Percentiles rank a stretch among this genome's conserved stretches.
These are phyloP conservation scores for Teratosphaeria pseudoeucalypti DNA, from an alignment of 2,329 filamentous ascomycete genomes.

Conservation along the genomic window DNA sequence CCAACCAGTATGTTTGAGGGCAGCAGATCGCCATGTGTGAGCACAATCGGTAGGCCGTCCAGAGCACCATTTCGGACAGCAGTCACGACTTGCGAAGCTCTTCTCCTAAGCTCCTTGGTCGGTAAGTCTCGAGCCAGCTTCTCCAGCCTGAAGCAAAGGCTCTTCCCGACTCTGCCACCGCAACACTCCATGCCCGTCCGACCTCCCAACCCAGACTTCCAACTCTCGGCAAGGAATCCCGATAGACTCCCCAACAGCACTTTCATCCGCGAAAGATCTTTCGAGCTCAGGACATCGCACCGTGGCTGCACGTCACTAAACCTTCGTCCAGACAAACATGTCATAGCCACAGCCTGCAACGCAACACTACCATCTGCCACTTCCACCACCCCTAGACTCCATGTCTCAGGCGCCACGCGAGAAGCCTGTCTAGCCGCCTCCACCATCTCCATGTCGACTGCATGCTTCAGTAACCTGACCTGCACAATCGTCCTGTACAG, in stretches of 20 bases:
- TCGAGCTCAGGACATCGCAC: neutral
- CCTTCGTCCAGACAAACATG: neutral
- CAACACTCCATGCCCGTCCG: neutral
- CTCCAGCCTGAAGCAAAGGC: neutral
- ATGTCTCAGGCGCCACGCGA: neutral
- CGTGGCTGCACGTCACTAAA: slow-evolving; percentile 4
- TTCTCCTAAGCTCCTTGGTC: neutral
- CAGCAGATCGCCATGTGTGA: slow-evolving; percentile 53
- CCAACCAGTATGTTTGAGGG: slow-evolving; percentile 48
- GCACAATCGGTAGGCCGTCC: slow-evolving; percentile 39
- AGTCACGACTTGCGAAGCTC: neutral
- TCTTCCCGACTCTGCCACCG: slow-evolving; percentile 2
- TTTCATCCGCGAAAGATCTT: neutral
- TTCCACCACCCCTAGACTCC: neutral
- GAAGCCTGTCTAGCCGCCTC: neutral
- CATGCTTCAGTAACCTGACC: slow-evolving; percentile 2
- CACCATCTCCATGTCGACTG: neutral
- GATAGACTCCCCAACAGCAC: neutral
- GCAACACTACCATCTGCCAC: neutral
- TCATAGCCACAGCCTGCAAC: slow-evolving; percentile 2
- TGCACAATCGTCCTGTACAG: slow-evolving; percentile 1
- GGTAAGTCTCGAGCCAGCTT: slow-evolving; percentile 4
- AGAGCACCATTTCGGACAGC: slow-evolving; percentile 8
- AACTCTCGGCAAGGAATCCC: neutral
- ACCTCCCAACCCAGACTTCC: neutral